Evolutionary conservation across 73 alveolate genomes (phyloP).

Genomic region (Breviolum minutum): DNA sequence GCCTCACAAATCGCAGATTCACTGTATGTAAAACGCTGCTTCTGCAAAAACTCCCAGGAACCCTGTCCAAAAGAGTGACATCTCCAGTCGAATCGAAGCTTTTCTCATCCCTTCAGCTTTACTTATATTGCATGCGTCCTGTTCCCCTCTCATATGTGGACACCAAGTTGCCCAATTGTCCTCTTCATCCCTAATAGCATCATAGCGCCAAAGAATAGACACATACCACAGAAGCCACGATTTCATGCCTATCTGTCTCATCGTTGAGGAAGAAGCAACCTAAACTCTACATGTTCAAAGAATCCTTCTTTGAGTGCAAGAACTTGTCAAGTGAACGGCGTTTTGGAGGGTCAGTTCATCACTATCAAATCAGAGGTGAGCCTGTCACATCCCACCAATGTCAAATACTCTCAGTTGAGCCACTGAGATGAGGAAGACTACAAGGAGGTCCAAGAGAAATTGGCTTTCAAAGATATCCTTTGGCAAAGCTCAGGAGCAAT

Average conservation of each 20-base stretch:
- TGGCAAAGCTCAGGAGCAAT: no score
- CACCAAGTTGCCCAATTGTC: slow-evolving; percentile 29
- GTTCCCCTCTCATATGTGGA: background rate
- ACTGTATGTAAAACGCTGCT: no score
- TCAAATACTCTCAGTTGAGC: background rate
- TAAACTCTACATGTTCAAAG: no score
- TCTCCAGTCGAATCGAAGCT: no score
- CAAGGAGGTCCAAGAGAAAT: slow-evolving; percentile 23
- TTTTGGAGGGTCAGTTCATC: background rate
- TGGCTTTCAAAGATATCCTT: slow-evolving; percentile 39
- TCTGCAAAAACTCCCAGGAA: no score
- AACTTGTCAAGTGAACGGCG: background rate
- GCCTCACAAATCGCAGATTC: background rate
- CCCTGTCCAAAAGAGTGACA: no score
- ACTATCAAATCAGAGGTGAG: background rate
- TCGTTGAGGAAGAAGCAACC: background rate
- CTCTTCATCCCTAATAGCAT: background rate
- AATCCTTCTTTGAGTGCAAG: background rate
- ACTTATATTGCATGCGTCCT: background rate
- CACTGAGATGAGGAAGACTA: background rate
- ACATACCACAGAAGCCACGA: background rate
- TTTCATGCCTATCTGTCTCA: background rate
- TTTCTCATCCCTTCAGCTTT: background rate
- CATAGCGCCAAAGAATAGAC: background rate
- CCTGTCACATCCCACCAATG: background rate